phyloP scores from a whole-genome alignment of 345 rosid genomes.

The Ailanthus altissimus region DNA sequence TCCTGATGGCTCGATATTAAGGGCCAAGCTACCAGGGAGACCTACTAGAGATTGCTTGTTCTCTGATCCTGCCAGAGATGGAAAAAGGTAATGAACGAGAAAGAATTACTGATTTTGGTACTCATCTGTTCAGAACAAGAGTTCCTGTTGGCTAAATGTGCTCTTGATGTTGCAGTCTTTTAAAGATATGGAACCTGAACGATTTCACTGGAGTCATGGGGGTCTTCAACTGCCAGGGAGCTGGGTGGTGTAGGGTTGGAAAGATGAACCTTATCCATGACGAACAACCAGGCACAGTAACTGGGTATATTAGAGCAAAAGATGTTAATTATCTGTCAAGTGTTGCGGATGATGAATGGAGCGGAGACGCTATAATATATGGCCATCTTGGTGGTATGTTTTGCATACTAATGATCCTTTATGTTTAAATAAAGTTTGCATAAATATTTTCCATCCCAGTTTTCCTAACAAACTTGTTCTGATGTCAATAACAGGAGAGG shows the following conservation, averaged over 20 bases:
- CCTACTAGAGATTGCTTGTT: constrained; percentile 70
- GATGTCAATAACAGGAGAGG: constrained; percentile 47
- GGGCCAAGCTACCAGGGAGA: constrained; percentile 72
- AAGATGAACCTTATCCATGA: constrained; percentile 67
- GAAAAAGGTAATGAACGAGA: constrained; percentile 44
- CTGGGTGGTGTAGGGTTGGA: constrained; percentile 63
- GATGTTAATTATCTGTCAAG: constrained; percentile 59
- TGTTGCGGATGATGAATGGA: constrained; percentile 56
- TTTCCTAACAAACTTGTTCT: neutral
- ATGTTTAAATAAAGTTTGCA: neutral
- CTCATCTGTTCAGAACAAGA: neutral
- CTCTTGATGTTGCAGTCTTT: constrained; percentile 39
- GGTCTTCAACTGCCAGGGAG: constrained; percentile 69
- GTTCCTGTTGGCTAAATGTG: neutral
- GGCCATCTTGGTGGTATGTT: constrained; percentile 62
- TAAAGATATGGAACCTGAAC: constrained; percentile 70
- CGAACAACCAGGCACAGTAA: constrained; percentile 49
- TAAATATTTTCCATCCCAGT: neutral
- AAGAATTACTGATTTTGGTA: neutral
- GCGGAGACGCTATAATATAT: constrained; percentile 52
- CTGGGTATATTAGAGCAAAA: constrained; percentile 50
- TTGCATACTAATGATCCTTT: neutral
- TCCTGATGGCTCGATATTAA: constrained; percentile 64
- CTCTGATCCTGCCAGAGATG: constrained; percentile 63
- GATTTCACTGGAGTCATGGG: constrained; percentile 60